Evolutionary conservation across 257 asterid genomes (phyloP).

Genomic region (Cordia subcordata): DNA sequence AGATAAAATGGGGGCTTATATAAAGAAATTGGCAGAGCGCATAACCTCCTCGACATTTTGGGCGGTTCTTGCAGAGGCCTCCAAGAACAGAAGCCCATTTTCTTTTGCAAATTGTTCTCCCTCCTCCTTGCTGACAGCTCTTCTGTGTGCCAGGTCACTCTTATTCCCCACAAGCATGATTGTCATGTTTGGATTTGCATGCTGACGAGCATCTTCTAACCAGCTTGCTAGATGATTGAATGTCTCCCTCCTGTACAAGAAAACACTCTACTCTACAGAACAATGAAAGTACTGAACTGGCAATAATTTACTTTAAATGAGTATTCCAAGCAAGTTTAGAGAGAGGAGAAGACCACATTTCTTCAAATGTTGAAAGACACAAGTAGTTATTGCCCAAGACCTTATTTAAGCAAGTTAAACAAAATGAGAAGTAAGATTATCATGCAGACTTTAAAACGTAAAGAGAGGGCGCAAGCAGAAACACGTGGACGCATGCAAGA

Average conservation of each 20-base stretch:
- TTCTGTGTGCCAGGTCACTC: conserved; percentile 66
- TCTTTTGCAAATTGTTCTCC: conserved; percentile 84
- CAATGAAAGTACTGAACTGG: too few relatives aligned
- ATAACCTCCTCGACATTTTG: conserved; percentile 77
- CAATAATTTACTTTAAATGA: too few relatives aligned
- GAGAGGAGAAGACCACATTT: too few relatives aligned
- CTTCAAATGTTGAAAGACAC: too few relatives aligned
- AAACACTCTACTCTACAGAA: too few relatives aligned
- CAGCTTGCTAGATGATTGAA: conserved; percentile 78
- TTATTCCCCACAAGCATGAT: conserved; percentile 75
- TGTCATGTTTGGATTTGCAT: conserved; percentile 75
- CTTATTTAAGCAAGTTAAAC: too few relatives aligned
- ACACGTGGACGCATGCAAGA: too few relatives aligned
- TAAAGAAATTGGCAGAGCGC: background rate
- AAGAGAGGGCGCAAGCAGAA: too few relatives aligned
- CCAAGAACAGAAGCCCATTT: conserved; percentile 70
- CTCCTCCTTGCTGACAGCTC: conserved; percentile 81
- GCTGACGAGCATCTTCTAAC: conserved; percentile 87
- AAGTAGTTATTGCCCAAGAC: too few relatives aligned
- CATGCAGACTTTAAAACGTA: too few relatives aligned
- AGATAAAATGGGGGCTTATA: background rate
- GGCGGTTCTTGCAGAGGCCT: conserved; percentile 77
- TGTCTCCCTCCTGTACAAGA: conserved; percentile 53
- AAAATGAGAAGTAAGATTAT: too few relatives aligned
- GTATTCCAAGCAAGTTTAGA: too few relatives aligned